phyloP scores from a whole-genome alignment of 2,329 filamentous ascomycete genomes.

The Myriangium duriaei region DNA sequence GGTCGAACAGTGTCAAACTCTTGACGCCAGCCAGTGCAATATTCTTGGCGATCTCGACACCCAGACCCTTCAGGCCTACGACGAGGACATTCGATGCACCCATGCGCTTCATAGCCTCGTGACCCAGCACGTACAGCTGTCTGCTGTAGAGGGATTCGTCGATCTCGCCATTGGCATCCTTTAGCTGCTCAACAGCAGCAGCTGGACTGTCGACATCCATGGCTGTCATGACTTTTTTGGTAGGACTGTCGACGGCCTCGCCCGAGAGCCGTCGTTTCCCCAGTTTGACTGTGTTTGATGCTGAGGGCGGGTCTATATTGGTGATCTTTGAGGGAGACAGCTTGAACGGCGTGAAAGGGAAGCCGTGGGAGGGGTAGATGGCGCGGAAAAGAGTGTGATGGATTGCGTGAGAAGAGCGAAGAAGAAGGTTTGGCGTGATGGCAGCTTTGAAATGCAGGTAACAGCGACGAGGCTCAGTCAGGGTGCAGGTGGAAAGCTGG shows the following conservation, averaged over 20 bases:
- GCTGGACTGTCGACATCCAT: conserved; percentile 51
- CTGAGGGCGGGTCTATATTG: conserved; percentile 1
- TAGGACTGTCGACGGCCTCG: conserved; percentile 32
- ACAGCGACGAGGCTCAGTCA: too few species aligned
- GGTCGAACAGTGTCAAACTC: conserved; percentile 87
- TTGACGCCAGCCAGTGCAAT: conserved; percentile 96
- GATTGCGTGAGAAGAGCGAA: background rate
- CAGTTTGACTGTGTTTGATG: conserved; percentile 27
- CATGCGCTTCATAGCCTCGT: conserved; percentile 97
- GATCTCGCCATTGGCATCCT: conserved; percentile 47
- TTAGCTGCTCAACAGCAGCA: conserved; percentile 47
- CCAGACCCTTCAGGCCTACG: conserved; percentile 81
- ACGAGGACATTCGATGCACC: conserved; percentile 87
- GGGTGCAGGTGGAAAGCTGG: too few species aligned
- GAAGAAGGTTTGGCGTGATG: background rate
- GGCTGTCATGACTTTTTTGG: conserved; percentile 44
- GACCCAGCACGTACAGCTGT: conserved; percentile 59
- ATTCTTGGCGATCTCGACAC: conserved; percentile 98
- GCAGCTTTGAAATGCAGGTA: background rate
- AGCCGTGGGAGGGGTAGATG: too few species aligned
- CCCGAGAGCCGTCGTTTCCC: conserved; percentile 41
- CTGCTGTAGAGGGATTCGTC: conserved; percentile 56
- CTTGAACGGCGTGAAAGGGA: background rate
- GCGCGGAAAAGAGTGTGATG: background rate
- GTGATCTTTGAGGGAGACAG: background rate